These are phyloP conservation scores for Suillus variegatus DNA, from an alignment of 768 basidiomycete genomes.

Conservation along the genomic window DNA sequence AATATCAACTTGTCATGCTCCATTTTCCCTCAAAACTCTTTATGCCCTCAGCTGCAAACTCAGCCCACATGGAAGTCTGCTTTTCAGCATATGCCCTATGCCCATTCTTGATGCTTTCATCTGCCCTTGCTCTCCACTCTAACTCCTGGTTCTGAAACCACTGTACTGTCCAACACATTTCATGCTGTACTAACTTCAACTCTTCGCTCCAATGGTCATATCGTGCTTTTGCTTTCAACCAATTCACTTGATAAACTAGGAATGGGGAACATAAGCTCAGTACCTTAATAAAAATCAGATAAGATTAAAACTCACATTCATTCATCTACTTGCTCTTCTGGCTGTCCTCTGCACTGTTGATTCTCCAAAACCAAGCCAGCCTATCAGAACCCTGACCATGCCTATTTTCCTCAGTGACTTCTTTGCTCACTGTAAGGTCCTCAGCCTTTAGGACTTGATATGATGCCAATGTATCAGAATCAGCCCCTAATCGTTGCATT, in stretches of 20 bases:
- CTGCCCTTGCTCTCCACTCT: background rate
- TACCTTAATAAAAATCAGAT: background rate
- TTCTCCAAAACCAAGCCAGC: slow-evolving; percentile 9
- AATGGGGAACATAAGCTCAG: background rate
- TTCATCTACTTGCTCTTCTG: slow-evolving; percentile 1
- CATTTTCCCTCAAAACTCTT: background rate
- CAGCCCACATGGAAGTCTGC: background rate
- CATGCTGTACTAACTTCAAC: slow-evolving; percentile 15
- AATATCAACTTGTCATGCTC: background rate
- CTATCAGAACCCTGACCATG: slow-evolving; percentile 9
- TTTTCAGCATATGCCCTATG: background rate
- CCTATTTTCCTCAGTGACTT: slow-evolving; percentile 13
- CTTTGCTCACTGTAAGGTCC: slow-evolving; percentile 11
- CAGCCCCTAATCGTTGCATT: background rate
- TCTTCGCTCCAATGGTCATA: slow-evolving; percentile 21
- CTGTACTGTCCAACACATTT: slow-evolving; percentile 20
- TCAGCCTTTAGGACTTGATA: background rate
- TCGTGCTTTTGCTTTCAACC: slow-evolving; percentile 18
- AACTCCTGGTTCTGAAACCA: slow-evolving; percentile 10
- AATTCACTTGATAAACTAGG: slow-evolving; percentile 7
- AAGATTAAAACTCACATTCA: background rate
- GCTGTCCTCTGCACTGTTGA: background rate
- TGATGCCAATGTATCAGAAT: background rate
- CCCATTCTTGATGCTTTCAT: background rate
- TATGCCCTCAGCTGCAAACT: background rate